These are phyloP conservation scores for Beta macrorhiza DNA, from an alignment of 179 eudicot species.

Conservation along the genomic window DNA sequence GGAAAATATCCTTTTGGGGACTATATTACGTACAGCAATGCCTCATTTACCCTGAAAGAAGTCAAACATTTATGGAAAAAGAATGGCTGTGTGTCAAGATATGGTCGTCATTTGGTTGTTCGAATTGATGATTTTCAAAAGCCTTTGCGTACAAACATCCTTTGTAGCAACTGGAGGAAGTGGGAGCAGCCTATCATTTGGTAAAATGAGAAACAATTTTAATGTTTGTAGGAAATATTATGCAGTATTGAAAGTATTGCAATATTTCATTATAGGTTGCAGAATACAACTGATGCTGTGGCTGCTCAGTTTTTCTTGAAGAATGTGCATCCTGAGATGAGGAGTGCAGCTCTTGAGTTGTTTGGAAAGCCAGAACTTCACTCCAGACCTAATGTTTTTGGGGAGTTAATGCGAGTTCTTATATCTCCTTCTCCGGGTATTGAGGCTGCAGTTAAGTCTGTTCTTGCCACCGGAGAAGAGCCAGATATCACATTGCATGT, in stretches of 20 bases:
- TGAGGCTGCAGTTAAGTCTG: constrained; percentile 73
- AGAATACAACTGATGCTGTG: constrained; percentile 93
- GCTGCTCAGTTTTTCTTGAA: constrained; percentile 94
- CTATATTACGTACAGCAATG: constrained; percentile 72
- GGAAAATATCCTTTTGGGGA: constrained; percentile 90
- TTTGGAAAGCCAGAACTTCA: constrained; percentile 73
- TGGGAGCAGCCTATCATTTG: constrained; percentile 94
- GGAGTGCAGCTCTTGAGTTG: constrained; percentile 58
- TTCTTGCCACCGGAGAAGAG: constrained; percentile 52
- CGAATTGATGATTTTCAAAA: constrained; percentile 89
- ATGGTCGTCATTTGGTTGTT: constrained; percentile 67
- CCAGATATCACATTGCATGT: constrained; percentile 85
- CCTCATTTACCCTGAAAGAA: constrained; percentile 71
- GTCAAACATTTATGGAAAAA: constrained; percentile 83
- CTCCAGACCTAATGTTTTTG: constrained; percentile 78
- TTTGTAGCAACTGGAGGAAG: constrained; percentile 83
- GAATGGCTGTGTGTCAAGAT: constrained; percentile 64
- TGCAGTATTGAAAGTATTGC: background rate
- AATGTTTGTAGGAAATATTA: background rate
- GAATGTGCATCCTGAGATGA: constrained; percentile 62
- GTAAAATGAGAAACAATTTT: constrained; percentile 38
- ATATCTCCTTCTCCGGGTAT: constrained; percentile 73
- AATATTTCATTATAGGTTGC: constrained; percentile 52
- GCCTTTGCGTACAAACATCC: constrained; percentile 66
- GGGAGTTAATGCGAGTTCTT: constrained; percentile 81